A percentile compares a stretch with the other conserved stretches of the same genome.
phyloP scores from a whole-genome alignment of 1,139 yeast genomes.

The Lodderomyces parapsilosis region DNA sequence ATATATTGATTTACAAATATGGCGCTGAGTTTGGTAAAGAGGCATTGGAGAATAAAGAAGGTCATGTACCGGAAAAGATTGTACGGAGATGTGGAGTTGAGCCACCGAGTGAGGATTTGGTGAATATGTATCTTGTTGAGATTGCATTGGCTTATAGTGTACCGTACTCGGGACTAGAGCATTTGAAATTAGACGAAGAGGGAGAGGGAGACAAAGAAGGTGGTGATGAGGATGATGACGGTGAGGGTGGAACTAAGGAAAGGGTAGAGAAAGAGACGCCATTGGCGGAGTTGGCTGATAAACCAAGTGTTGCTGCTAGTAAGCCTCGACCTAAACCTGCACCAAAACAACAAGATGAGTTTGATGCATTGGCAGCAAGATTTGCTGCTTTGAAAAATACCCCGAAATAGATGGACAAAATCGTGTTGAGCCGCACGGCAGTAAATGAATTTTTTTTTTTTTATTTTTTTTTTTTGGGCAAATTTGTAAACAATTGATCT shows the following conservation, averaged over 20 bases:
- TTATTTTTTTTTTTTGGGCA: background rate
- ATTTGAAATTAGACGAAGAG: constrained; percentile 18
- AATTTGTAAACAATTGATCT: constrained; percentile 1
- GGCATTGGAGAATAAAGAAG: constrained; percentile 57
- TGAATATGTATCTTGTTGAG: constrained; percentile 69
- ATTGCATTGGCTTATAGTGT: constrained; percentile 80
- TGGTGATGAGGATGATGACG: constrained; percentile 22
- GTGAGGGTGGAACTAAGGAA: constrained; percentile 6
- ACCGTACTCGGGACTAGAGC: constrained; percentile 59
- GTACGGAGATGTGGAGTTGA: constrained; percentile 59
- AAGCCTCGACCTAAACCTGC: constrained; percentile 10
- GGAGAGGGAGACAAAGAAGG: constrained; percentile 20
- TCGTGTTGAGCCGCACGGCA: background rate
- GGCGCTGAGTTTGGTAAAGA: constrained; percentile 61
- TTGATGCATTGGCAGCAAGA: constrained; percentile 44
- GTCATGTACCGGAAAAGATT: constrained; percentile 64
- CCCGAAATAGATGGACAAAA: background rate
- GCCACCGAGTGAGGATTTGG: constrained; percentile 68
- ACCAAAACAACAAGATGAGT: constrained; percentile 21
- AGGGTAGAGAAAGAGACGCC: constrained; percentile 18
- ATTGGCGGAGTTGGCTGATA: constrained; percentile 16
- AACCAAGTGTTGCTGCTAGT: constrained; percentile 13
- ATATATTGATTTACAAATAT: constrained; percentile 59
- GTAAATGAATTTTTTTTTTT: background rate
- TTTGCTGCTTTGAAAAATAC: constrained; percentile 46